These are phyloP conservation scores for Exophiala dermatitidis DNA, from an alignment of 2,329 filamentous ascomycete species.

Conservation along the genomic window DNA sequence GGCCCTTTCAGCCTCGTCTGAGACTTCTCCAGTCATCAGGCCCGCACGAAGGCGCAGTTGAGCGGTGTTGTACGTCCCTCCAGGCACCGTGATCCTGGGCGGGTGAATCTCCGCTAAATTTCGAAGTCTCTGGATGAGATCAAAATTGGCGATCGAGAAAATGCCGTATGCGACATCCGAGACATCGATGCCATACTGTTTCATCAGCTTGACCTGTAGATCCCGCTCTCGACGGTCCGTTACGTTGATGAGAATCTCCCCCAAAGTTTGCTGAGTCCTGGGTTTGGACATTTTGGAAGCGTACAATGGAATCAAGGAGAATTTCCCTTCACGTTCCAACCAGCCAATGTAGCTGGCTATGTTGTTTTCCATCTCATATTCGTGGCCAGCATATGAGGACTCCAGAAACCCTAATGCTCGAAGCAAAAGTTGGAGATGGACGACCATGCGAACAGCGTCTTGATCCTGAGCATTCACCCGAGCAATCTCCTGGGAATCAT, in stretches of 20 bases:
- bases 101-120: background rate
- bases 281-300: constrained; percentile 63
- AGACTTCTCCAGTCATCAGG: constrained; percentile 58
- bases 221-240: constrained; percentile 58
- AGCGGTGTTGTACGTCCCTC: constrained; percentile 21
- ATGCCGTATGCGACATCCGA: constrained; percentile 59
- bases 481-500: constrained; percentile 28
- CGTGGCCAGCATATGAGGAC: constrained; percentile 37
- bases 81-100: constrained; percentile 19
- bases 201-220: constrained; percentile 66
- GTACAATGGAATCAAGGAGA: constrained; percentile 78
- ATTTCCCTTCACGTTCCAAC: constrained; percentile 63
- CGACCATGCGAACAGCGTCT: constrained; percentile 59
- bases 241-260: constrained; percentile 68
- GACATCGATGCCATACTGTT: constrained; percentile 64
- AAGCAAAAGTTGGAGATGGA: constrained; percentile 61
- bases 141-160: constrained; percentile 48
- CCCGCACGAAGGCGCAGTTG: constrained; percentile 53
- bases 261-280: constrained; percentile 61
- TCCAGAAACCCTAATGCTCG: constrained; percentile 50
- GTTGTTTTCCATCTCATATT: constrained; percentile 61
- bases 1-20: constrained; percentile 61
- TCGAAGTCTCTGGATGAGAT: constrained; percentile 30
- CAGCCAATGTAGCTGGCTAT: constrained; percentile 76
- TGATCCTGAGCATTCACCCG: constrained; percentile 43